Base-by-base conservation (phyloP, 305 asterid genomes). In the Nicotiana rustica region DNA sequence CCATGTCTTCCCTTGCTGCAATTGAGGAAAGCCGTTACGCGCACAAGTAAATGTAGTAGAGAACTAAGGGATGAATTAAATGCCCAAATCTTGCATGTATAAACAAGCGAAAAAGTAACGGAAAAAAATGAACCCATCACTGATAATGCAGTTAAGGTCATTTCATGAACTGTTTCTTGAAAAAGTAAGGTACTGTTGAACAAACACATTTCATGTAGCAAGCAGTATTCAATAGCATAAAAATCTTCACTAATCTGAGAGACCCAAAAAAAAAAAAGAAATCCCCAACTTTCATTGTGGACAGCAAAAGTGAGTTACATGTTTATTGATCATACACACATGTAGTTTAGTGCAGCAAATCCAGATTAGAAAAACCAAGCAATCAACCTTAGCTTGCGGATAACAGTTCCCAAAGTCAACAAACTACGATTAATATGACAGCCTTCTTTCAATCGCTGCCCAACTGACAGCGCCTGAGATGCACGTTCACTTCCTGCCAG, bases 391-490 rank as follows among this genome's bases (percentile, higher is more conserved):
- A 96, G 94, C 90, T 96, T 96, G 89, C 98, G 98, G 87, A 96
- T 96, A 82, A 96, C 98, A 52, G 98, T 94, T 80, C 97, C 89
- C 86, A 95, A 89, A 81, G 99, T 96, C 85, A 96, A 88, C 85
- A 96, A 92, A 92, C 99, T 96, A 82, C 99, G 99, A 85, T 96
- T 96, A 81, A 96, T 96, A 86, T 96, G 98, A 92, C 99, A 96
- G 76, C 99, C 99, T 88, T 96, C 99, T 91, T 96, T 96, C 86
- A 96, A 89, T 88, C 98, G 90, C 83, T 94, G 98, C 65, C 99
- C 98, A 78, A 89, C 97, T 67, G 99, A 94, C 85, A 87, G 84
- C 38, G 99, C 91, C 90, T 96, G 99, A 83, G 98, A 92, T 87
- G 98, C 99, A 38, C 99, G 93, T 88, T 96, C 99, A 85, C 98